Evolutionary conservation across 2,329 filamentous ascomycete genomes (phyloP).

Genomic region (Exophiala sp.): DNA sequence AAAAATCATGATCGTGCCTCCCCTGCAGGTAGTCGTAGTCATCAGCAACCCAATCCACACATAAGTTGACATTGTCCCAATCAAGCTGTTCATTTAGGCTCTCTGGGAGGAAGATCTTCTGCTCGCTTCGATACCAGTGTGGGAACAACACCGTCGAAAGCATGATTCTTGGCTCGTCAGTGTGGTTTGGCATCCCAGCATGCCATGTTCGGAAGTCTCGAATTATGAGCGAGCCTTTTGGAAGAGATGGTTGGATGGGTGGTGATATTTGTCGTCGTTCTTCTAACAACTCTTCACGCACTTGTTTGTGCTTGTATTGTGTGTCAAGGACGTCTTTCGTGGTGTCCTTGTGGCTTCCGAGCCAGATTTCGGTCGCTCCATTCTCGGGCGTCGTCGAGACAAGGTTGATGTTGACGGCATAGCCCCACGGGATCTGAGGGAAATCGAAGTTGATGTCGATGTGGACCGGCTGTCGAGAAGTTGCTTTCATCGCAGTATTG

Average conservation of each 20-base stretch:
- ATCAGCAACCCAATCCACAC: neutral
- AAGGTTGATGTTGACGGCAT: conserved; percentile 47
- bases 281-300: conserved; percentile 31
- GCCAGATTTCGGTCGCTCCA: conserved; percentile 50
- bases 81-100: neutral
- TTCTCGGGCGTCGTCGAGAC: conserved; percentile 44
- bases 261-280: conserved; percentile 31
- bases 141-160: conserved; percentile 37
- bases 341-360: conserved; percentile 44
- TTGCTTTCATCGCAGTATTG: conserved; percentile 39
- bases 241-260: conserved; percentile 35
- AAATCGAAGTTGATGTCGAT: conserved; percentile 46
- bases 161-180: conserved; percentile 52
- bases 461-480: conserved; percentile 38
- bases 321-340: conserved; percentile 14
- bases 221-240: conserved; percentile 51
- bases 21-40: neutral
- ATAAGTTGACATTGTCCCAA: neutral
- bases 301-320: conserved; percentile 22
- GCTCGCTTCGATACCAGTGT: conserved; percentile 6
- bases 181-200: conserved; percentile 58
- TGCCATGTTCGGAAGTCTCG: conserved; percentile 62
- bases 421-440: conserved; percentile 46
- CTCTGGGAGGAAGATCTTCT: neutral
- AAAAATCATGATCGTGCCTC: neutral